These are phyloP conservation scores for Podaxis rugospora DNA, from an alignment of 768 basidiomycete species.

Conservation along the genomic window DNA sequence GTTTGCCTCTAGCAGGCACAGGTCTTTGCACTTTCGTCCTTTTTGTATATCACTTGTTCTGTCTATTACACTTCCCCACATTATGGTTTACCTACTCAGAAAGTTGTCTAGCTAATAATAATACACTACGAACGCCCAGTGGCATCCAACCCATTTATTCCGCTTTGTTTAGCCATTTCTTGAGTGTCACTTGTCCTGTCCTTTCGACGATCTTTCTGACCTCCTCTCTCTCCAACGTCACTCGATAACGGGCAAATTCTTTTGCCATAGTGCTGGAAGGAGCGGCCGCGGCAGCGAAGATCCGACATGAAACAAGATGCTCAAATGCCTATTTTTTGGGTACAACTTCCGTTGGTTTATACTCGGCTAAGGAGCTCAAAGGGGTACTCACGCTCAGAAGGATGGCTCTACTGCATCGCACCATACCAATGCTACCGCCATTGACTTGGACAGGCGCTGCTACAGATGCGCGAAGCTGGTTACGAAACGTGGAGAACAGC, in stretches of 20 bases:
- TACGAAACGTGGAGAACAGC: slow-evolving; percentile 74
- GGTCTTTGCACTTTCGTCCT: background rate
- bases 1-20: background rate
- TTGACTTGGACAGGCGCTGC: slow-evolving; percentile 73
- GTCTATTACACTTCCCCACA: background rate
- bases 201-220: slow-evolving; percentile 65
- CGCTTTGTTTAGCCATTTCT: slow-evolving; percentile 72
- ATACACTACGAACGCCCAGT: slow-evolving; percentile 2
- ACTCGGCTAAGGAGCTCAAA: background rate
- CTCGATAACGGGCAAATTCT: slow-evolving; percentile 76
- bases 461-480: slow-evolving; percentile 66
- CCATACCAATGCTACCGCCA: slow-evolving; percentile 74
- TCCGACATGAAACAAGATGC: slow-evolving; percentile 46
- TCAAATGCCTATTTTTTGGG: slow-evolving; percentile 67
- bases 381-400: slow-evolving; percentile 54
- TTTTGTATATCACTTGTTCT: background rate
- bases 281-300: slow-evolving; percentile 52
- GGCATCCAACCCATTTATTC: slow-evolving; percentile 20
- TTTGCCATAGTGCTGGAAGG: slow-evolving; percentile 47
- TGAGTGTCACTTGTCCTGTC: slow-evolving; percentile 64
- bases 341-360: background rate
- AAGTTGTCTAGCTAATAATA: background rate
- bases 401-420: slow-evolving; percentile 58
- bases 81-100: background rate
- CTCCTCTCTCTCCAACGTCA: slow-evolving; percentile 55